Evolutionary conservation across 306 rosid genomes (phyloP).

Genomic region (Dalbergia cultrata): DNA sequence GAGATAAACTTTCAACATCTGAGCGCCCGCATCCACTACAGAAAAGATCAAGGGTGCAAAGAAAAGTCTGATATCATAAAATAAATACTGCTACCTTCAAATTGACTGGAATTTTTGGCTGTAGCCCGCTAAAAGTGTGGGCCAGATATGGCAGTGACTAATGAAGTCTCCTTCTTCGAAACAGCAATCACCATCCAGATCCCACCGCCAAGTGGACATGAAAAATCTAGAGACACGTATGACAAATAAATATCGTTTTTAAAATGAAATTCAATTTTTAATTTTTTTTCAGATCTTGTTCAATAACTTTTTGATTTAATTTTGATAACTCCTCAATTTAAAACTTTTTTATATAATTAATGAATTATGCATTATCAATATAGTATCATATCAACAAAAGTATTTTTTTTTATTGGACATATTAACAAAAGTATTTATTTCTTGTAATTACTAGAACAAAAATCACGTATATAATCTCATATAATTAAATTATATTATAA

Average conservation of each 20-base stretch:
- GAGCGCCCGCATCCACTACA: background rate
- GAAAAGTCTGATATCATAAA: background rate
- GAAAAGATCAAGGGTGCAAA: background rate
- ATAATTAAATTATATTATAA: too few relatives aligned
- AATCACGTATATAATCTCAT: too few relatives aligned
- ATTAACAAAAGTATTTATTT: too few relatives aligned
- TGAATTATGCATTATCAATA: too few relatives aligned
- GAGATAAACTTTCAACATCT: slow-evolving; percentile 11
- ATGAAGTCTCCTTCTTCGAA: slow-evolving; percentile 19
- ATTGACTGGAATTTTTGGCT: background rate
- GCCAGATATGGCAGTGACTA: background rate
- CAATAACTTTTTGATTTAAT: background rate
- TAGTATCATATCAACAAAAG: too few relatives aligned
- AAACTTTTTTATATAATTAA: too few relatives aligned
- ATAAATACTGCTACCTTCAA: background rate
- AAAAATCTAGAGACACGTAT: background rate
- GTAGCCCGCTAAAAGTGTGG: background rate
- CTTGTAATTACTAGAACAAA: too few relatives aligned
- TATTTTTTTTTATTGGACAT: too few relatives aligned
- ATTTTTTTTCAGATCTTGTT: background rate
- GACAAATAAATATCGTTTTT: background rate
- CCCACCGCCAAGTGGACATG: slow-evolving; percentile 25
- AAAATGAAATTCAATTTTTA: background rate
- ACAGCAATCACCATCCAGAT: slow-evolving; percentile 18
- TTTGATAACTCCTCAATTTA: too few relatives aligned